Base-by-base conservation (phyloP, 495 filamentous ascomycete genomes). In the Neurospora africana region DNA sequence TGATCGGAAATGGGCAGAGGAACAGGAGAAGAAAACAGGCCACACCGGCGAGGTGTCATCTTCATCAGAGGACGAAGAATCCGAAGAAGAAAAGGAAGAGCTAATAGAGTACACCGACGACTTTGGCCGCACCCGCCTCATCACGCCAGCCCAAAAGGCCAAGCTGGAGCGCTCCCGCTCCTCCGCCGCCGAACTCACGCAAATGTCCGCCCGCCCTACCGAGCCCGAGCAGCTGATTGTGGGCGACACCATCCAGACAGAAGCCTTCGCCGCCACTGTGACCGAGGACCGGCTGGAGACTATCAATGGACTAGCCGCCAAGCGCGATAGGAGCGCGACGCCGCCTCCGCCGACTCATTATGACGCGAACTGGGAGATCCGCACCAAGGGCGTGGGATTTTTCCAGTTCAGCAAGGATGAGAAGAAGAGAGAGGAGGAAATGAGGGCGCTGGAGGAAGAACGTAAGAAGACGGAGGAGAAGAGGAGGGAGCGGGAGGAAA, bases 1-100 rank as follows among this genome's bases (percentile, higher is more conserved):
- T 78, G 94, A 98, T 81, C 84, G 89, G 58, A 99, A 98, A 81
- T 97, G 95, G 93, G 93, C 90, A 0, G 92, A 96, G 75, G 79
- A 81, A 44, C 79, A 89, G 61, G 80, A 81, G 5, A 74, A 75
- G 17, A 47, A 71, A 6, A n/a, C 19, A 68, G 79, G 77, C 13
- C 82, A 83, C 15, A 76, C 77, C 17, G 77, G 72, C 17, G 80
- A 78, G 15, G 72, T 74, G 6, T 76, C 82, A 47, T 76, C 80
- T 19, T 79, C 78, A 23, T 84, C 83, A 11, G 84, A 84, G 21
- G 80, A 82, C 44, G 82, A 80, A 21, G 83, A 80, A 1, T 76
- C 76, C 30, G 79, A 78, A 0, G 80, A 79, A 7, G 84, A 81
- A 1, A 72, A 75, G 72, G 86, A 87, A 5, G 90, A 92, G 36